Conservation (phyloP, 305 asterid species). For the Euphrasia arctica region DNA sequence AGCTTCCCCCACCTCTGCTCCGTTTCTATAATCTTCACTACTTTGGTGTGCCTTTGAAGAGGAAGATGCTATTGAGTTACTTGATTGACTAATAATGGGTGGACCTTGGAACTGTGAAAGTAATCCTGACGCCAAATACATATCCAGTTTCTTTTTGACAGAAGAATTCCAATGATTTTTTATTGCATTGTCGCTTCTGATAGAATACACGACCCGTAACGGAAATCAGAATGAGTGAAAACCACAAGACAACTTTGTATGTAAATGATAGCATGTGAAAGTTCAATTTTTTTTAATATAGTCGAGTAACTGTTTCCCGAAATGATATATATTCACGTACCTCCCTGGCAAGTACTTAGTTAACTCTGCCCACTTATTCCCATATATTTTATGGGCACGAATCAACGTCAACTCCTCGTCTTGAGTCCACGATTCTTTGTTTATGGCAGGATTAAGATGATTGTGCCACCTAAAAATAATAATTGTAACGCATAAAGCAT, state of each 20-base stretch:
- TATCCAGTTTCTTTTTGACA: slow-evolving; percentile 92
- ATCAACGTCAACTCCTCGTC: slow-evolving; percentile 90
- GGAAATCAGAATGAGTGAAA: slow-evolving; percentile 20
- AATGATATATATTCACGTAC: slow-evolving; percentile 34
- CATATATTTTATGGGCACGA: slow-evolving; percentile 73
- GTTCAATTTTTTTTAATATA: slow-evolving; percentile 1
- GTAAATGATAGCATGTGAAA: slow-evolving; percentile 23
- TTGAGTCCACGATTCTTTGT: slow-evolving; percentile 97
- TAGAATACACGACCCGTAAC: slow-evolving; percentile 19
- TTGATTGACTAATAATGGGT: slow-evolving; percentile 45
- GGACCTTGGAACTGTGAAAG: slow-evolving; percentile 66
- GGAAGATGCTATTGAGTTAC: slow-evolving; percentile 54
- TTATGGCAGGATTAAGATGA: slow-evolving; percentile 93
- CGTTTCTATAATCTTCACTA: slow-evolving; percentile 64
- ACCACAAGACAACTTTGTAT: slow-evolving; percentile 1
- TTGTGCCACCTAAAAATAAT: slow-evolving; percentile 72
- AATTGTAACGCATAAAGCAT: slow-evolving; percentile 11
- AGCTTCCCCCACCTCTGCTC: slow-evolving; percentile 59
- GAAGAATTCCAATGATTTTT: slow-evolving; percentile 99
- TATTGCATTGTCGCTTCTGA: slow-evolving; percentile 74
- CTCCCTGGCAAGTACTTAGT: slow-evolving; percentile 95
- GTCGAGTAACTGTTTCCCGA: slow-evolving; percentile 26
- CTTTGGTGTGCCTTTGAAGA: slow-evolving; percentile 67
- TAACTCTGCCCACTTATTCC: slow-evolving; percentile 92
- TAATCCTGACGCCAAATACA: slow-evolving; percentile 84